Evolutionary conservation across 331 rosid genomes (phyloP).

Genomic region (Saraca asoca): DNA sequence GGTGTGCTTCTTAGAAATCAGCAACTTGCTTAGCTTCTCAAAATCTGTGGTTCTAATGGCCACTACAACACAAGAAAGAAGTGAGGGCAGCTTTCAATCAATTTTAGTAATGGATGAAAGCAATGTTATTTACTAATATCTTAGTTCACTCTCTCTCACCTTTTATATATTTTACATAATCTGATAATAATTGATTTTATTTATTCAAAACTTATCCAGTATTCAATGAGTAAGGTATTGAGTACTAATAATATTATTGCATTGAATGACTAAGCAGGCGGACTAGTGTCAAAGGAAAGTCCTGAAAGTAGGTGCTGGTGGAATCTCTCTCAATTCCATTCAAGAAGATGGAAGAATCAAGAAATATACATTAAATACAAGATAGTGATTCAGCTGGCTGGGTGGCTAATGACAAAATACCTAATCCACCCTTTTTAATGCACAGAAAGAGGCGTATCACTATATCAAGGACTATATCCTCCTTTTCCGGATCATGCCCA

Average conservation of each 20-base stretch:
- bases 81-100: background rate
- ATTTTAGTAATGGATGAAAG: no score
- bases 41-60: background rate
- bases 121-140: no score
- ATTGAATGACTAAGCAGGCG: constrained; percentile 24
- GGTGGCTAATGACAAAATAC: constrained; percentile 29
- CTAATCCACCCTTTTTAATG: constrained; percentile 32
- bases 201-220: no score
- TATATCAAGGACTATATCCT: background rate
- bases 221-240: no score
- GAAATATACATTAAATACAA: constrained; percentile 27
- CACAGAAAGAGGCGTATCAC: background rate
- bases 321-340: constrained; percentile 45
- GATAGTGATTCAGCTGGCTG: constrained; percentile 14
- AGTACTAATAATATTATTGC: no score
- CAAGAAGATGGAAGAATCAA: constrained; percentile 27
- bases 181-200: no score
- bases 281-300: constrained; percentile 39
- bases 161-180: no score
- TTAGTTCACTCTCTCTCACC: no score
- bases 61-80: background rate
- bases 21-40: background rate
- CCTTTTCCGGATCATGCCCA: constrained; percentile 27
- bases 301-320: constrained; percentile 54
- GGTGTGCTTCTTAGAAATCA: background rate